Conservation (phyloP, 495 filamentous ascomycete genomes). For the Penicillium pancosmium region DNA sequence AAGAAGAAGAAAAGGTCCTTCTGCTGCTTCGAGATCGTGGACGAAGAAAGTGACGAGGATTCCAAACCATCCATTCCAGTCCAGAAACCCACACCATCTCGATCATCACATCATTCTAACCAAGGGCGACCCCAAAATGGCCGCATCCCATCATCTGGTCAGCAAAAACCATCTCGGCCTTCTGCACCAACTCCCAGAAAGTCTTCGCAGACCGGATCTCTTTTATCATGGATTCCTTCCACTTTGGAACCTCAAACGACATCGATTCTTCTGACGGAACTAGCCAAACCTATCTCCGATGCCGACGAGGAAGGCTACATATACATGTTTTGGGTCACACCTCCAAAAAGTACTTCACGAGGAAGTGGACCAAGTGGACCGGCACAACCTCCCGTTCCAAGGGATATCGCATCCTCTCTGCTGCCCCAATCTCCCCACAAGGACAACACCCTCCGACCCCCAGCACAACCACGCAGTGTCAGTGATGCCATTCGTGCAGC, state of each 20-base stretch:
- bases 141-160: constrained; percentile 11
- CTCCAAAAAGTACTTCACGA: constrained; percentile 46
- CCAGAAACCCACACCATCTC: constrained; percentile 13
- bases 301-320: constrained; percentile 90
- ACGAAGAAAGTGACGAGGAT: constrained; percentile 22
- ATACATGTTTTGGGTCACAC: constrained; percentile 94
- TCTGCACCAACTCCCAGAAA: constrained; percentile 15
- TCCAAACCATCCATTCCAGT: constrained; percentile 15
- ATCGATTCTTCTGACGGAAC: constrained; percentile 67
- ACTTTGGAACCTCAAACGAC: constrained; percentile 64
- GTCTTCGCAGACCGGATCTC: constrained; percentile 44
- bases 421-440: constrained; percentile 45
- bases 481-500: constrained; percentile 64
- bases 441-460: constrained; percentile 24
- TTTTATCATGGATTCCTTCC: constrained; percentile 69
- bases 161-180: constrained; percentile 18
- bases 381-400: constrained; percentile 44
- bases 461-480: constrained; percentile 54
- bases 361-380: neutral
- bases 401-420: constrained; percentile 61
- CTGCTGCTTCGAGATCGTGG: constrained; percentile 42
- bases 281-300: constrained; percentile 78
- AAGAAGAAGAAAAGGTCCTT: constrained; percentile 28
- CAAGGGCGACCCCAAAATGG: constrained; percentile 16
- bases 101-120: constrained; percentile 13